These are phyloP conservation scores for Raffaelea albimanens DNA, from an alignment of 2,329 filamentous ascomycete genomes.

Conservation along the genomic window DNA sequence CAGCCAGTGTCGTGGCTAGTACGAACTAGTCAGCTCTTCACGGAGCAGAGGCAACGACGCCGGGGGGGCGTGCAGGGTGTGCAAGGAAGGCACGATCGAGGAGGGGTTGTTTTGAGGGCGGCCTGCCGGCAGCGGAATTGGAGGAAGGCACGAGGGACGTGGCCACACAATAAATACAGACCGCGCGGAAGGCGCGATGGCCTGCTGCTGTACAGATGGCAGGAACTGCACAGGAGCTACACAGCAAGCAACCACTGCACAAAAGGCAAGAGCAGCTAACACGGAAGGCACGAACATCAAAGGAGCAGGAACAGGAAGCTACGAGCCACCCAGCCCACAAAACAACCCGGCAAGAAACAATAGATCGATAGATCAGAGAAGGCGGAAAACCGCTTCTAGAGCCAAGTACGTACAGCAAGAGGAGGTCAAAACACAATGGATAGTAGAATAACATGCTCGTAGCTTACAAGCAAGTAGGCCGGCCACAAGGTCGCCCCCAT, in stretches of 20 bases:
- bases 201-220: too few species aligned
- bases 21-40: background rate
- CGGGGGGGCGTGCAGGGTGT: background rate
- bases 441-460: too few species aligned
- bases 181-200: background rate
- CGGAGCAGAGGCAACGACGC: slow-evolving; percentile 3
- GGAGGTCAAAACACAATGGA: too few species aligned
- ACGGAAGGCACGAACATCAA: slow-evolving; percentile 2
- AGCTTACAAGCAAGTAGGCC: too few species aligned
- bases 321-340: too few species aligned
- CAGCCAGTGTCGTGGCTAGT: slow-evolving; percentile 4
- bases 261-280: background rate
- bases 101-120: background rate
- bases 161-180: background rate
- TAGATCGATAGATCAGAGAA: too few species aligned
- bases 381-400: too few species aligned
- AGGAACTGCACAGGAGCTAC: background rate
- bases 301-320: background rate
- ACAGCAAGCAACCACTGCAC: too few species aligned
- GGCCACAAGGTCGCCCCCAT: too few species aligned
- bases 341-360: too few species aligned
- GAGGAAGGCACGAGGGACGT: background rate
- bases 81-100: background rate
- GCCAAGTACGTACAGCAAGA: too few species aligned
- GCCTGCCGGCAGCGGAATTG: background rate